Conservation (phyloP, 202 grass and related monocot genomes). For the Alloteropsis angusta region DNA sequence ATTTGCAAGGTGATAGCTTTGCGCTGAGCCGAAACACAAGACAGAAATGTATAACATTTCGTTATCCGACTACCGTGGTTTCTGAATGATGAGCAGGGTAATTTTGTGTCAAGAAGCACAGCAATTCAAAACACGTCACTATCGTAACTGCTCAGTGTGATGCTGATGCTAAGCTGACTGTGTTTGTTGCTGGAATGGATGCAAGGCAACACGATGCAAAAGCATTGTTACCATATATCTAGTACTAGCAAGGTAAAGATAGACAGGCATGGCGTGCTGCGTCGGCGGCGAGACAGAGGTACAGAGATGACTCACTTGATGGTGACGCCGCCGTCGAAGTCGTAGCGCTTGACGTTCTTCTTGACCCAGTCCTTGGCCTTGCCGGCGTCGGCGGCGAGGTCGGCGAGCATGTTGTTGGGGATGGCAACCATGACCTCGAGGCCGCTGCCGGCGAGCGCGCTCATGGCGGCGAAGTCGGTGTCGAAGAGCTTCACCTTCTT, state of each 20-base stretch:
- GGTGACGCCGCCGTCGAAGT: conserved; percentile 52
- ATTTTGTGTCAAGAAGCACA: not conserved
- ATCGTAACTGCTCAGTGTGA: too few relatives aligned
- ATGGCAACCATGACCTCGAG: conserved; percentile 57
- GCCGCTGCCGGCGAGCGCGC: conserved; percentile 47
- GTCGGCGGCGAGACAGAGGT: not conserved
- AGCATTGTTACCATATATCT: not conserved
- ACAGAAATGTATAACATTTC: not conserved
- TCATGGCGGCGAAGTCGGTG: conserved; percentile 30
- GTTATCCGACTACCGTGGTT: not conserved
- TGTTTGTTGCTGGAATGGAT: not conserved
- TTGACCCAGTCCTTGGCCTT: conserved; percentile 46
- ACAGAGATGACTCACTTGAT: conserved; percentile 28
- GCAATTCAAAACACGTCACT: not conserved
- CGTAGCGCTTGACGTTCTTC: conserved; percentile 36
- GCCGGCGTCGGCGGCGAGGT: conserved; percentile 16
- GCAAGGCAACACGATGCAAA: too few relatives aligned
- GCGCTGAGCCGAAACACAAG: not conserved
- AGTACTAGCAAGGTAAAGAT: too few relatives aligned
- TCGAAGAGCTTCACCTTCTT: conserved; percentile 74
- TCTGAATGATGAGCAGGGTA: not conserved
- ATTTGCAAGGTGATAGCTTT: not conserved
- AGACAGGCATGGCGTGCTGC: not conserved
- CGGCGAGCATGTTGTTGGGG: conserved; percentile 40
- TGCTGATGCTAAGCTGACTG: not conserved